Base-by-base conservation (phyloP, 2,329 filamentous ascomycete genomes). In the Lasiodiplodia sp. region DNA sequence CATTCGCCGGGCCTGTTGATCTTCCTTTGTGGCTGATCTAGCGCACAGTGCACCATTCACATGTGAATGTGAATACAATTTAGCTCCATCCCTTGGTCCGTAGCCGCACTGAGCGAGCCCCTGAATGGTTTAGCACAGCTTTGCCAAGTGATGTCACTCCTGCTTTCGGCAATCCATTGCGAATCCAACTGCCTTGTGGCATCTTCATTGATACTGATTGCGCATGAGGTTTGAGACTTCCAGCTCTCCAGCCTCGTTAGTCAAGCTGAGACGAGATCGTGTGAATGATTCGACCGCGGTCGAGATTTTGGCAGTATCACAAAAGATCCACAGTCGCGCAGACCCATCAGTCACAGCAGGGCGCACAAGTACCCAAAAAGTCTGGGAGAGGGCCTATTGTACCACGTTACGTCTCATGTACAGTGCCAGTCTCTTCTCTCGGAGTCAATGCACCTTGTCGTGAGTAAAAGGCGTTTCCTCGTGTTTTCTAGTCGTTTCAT, bases 301-400 rank as follows among this genome's bases (percentile, higher is more conserved):
- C 51, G 51, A 53, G 16, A 53, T 23, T 28, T 25, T 23, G 25
- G 23, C 12, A 58, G 55, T 25, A 11, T 21, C 34, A 40, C 55
- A 23, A 25, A 55, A 40, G 55, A 58, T 23, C 55, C 55, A 40
- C 55, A 40, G 55, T 58, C 40, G 21, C 34, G 34, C 55, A 40
- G 34, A 23, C 31, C 55, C 18, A 16, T 16, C 34, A 37, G 53
- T 16, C 38, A 44, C 28, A 18, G 10, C 16, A 40, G 10, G 55
- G 21, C 21, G 21, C 14, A 58, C 55, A 25, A 4, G 23, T 12
- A 11, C 10, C 16, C 10, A 34, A 12, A 16, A 4, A 53, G 12
- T 28, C 51, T 53, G 23, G 51, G n/a, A 12, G 16, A 52, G 12
- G 49, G 14, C 12, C 25, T 25, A 21, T 53, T 28, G 51, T 53